Evolutionary conservation across 768 basidiomycete species (phyloP).

Genomic region (Bullera alba): DNA sequence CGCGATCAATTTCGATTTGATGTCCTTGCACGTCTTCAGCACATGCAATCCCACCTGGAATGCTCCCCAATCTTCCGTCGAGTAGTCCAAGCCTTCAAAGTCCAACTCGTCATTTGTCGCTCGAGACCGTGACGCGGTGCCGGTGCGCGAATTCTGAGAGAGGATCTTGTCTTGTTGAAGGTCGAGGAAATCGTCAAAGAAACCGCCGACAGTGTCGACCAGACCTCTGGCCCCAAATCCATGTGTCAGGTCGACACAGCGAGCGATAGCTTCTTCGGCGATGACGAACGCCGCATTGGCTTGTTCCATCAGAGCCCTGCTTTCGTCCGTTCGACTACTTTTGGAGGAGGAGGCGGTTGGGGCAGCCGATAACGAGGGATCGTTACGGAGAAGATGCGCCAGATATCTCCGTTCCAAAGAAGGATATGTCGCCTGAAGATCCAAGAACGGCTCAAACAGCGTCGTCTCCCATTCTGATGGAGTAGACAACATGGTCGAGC

Average conservation of each 20-base stretch:
- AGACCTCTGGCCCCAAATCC: slow-evolving; percentile 76
- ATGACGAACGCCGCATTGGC: slow-evolving; percentile 66
- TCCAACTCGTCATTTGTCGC: slow-evolving; percentile 49
- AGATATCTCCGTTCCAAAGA: slow-evolving; percentile 67
- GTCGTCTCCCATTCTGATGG: slow-evolving; percentile 68
- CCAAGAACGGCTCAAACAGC: slow-evolving; percentile 88
- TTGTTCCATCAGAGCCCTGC: slow-evolving; percentile 64
- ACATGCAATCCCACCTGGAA: slow-evolving; percentile 78
- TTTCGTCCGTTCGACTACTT: slow-evolving; percentile 15
- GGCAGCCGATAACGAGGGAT: slow-evolving; percentile 11
- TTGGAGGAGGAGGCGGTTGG: too few species aligned
- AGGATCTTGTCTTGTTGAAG: slow-evolving; percentile 14
- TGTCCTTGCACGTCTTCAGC: slow-evolving; percentile 67
- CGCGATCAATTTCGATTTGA: slow-evolving; percentile 59
- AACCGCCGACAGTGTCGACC: slow-evolving; percentile 64
- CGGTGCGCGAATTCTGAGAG: too few species aligned
- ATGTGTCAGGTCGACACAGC: slow-evolving; percentile 75
- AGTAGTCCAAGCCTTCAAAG: slow-evolving; percentile 65
- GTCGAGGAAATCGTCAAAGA: slow-evolving; percentile 63
- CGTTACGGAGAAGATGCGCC: slow-evolving; percentile 30
- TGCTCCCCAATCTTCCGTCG: slow-evolving; percentile 76
- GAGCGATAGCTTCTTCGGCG: slow-evolving; percentile 69
- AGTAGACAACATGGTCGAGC: slow-evolving; percentile 1
- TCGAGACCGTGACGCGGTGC: neutral
- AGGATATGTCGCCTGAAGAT: slow-evolving; percentile 79